Evolutionary conservation across 768 basidiomycete genomes (phyloP).

Genomic region (Russula earlei): DNA sequence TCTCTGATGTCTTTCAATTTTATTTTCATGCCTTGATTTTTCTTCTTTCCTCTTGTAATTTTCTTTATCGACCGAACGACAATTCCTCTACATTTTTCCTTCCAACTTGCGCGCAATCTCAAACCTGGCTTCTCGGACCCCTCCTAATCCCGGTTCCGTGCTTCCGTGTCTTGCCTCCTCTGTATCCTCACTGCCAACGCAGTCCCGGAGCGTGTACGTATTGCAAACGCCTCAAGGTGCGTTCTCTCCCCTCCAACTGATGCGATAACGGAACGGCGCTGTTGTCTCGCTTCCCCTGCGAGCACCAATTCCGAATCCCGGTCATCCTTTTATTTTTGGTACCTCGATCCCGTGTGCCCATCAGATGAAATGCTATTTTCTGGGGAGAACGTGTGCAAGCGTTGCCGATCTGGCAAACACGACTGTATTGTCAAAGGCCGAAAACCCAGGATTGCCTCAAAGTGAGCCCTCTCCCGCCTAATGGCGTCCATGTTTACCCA

Average conservation of each 20-base stretch:
- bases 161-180: neutral
- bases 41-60: neutral
- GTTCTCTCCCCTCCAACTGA: conserved; percentile 24
- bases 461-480: conserved; percentile 47
- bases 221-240: conserved; percentile 82
- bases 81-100: no score
- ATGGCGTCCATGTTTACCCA: neutral
- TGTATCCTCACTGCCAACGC: conserved; percentile 4
- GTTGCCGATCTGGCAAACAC: conserved; percentile 65
- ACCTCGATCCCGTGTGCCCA: neutral
- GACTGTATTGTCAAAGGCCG: conserved; percentile 78
- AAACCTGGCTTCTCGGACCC: neutral
- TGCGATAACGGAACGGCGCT: neutral
- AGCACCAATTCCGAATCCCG: neutral
- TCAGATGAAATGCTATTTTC: conserved; percentile 84
- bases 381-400: conserved; percentile 65
- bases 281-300: neutral
- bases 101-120: neutral
- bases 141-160: conserved; percentile 3
- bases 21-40: neutral
- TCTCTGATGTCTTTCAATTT: neutral
- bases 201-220: conserved; percentile 79
- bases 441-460: conserved; percentile 68
- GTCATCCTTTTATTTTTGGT: conserved; percentile 4
- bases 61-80: neutral